Base-by-base conservation (phyloP, 805 yeast genomes). In the Schwanniomyces yamadae region DNA sequence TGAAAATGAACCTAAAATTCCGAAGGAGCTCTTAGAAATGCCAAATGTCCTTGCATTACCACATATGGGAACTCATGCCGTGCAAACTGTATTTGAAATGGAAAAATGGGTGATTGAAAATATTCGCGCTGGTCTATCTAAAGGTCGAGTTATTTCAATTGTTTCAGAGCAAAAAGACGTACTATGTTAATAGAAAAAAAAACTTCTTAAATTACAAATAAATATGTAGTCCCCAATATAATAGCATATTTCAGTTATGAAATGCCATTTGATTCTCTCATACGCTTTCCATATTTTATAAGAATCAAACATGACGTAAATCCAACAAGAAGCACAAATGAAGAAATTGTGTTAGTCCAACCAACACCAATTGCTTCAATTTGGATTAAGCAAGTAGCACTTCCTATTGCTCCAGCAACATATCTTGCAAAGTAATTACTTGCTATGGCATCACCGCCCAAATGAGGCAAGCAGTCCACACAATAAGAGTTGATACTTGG, bases 51-150 rank as follows among this genome's bases (percentile, higher is more conserved):
- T 78, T 13, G 73, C 82, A 11, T 61, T 83, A 41, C 95, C 95
- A 9, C 95, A 85, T 55, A 76, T 83, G 78, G 95, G 93, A 23
- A 82, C 93, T 0, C 77, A 75, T 54, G 67, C 87, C 5, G 59
- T 63, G 31, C 88, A 85, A 58, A 82, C 93, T 4, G 75, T 82
- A 52, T 63, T 69, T 47, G 69, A 71, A 45, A 84, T 89, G 95
- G 95, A 87, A 61, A 75, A 75, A 46, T 73, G 73, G 49, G 86
- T 82, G 20, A 77, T 84, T 16, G 69, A 71, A 26, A 88, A 88
- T 57, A 75, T 84, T 8, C 60, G 63, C 29, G 59, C 67, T 16
- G 80, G 65, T 25, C 46, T 84, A 20, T 56, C 60, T 6, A 69
- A 76, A 0, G 93, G 91, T 5, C 78, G 75, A 55, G 85, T 87